These are phyloP conservation scores for Corylus americana DNA, from an alignment of 306 rosid genomes.

Conservation along the genomic window DNA sequence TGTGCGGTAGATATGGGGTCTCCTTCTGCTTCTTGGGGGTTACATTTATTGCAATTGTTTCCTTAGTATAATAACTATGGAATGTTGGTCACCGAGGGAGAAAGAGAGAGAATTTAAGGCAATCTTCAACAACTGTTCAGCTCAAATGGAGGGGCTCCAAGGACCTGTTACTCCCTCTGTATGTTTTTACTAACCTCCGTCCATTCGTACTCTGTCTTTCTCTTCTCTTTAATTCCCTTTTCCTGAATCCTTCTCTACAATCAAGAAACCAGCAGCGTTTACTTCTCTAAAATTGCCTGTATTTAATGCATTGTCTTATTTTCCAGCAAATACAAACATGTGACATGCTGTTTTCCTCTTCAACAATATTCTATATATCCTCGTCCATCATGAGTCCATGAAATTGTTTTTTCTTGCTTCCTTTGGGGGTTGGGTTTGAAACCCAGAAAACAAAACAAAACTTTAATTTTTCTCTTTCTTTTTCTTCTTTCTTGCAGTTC, in stretches of 20 bases:
- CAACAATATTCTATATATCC: conserved; percentile 31
- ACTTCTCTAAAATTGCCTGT: conserved; percentile 37
- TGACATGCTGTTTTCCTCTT: conserved; percentile 22
- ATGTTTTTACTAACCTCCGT: conserved; percentile 35
- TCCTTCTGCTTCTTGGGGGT: conserved; percentile 49
- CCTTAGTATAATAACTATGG: conserved; percentile 58
- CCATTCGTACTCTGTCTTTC: background rate
- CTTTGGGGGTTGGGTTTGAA: conserved; percentile 26
- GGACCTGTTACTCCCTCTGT: conserved; percentile 85
- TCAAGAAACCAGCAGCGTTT: conserved; percentile 46
- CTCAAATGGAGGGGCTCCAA: conserved; percentile 82
- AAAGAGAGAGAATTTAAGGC: conserved; percentile 34
- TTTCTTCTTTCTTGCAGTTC: conserved; percentile 43
- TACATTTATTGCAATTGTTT: conserved; percentile 72
- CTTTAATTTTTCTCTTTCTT: background rate
- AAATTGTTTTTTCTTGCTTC: conserved; percentile 32
- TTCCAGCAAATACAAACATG: conserved; percentile 33
- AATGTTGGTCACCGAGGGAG: conserved; percentile 61
- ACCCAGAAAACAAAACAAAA: conserved; percentile 7
- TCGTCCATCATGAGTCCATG: conserved; percentile 28
- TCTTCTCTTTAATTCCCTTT: conserved; percentile 16
- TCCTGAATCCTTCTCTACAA: conserved; percentile 33
- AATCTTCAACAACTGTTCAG: conserved; percentile 33
- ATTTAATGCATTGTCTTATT: conserved; percentile 54
- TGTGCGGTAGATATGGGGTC: conserved; percentile 51